Percentiles rank a stretch among this genome's conserved stretches.
phyloP scores from a whole-genome alignment of 257 asterid species.

The Ocimum tenuiflorum region DNA sequence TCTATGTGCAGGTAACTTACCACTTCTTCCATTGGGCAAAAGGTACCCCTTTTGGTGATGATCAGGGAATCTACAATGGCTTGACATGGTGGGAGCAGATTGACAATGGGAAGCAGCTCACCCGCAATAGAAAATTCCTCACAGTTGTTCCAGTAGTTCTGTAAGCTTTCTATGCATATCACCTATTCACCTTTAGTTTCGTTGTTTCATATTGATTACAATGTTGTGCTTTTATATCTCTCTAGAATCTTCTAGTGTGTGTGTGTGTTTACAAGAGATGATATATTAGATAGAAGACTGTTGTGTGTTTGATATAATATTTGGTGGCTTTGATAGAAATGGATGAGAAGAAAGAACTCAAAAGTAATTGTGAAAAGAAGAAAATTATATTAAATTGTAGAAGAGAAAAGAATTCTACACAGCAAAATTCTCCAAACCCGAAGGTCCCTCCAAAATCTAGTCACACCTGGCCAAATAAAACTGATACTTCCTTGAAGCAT shows the following conservation, averaged over 20 bases:
- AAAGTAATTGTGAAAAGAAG: too few relatives aligned
- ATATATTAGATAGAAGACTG: background rate
- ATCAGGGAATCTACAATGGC: slow-evolving; percentile 80
- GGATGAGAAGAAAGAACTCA: too few relatives aligned
- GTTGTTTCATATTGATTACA: background rate
- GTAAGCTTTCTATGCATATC: slow-evolving; percentile 41
- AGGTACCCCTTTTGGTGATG: slow-evolving; percentile 94
- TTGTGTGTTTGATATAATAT: background rate
- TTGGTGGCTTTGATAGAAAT: too few relatives aligned
- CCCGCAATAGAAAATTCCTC: slow-evolving; percentile 83
- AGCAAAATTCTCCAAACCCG: too few relatives aligned
- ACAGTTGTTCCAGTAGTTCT: slow-evolving; percentile 87
- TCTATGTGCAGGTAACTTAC: slow-evolving; percentile 55
- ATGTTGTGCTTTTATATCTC: background rate
- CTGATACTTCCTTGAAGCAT: too few relatives aligned
- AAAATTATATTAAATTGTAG: too few relatives aligned
- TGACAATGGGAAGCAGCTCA: slow-evolving; percentile 84
- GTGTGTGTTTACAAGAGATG: background rate
- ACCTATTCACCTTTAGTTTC: background rate
- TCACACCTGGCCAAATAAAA: too few relatives aligned
- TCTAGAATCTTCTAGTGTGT: background rate
- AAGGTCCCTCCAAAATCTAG: too few relatives aligned
- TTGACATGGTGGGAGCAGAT: slow-evolving; percentile 98
- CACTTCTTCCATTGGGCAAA: slow-evolving; percentile 91
- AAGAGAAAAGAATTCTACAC: too few relatives aligned